Evolutionary conservation across 2,329 filamentous ascomycete genomes (phyloP), one percentile per base, ranked within the genome.

Genomic region (Neonectria punicea): DNA sequence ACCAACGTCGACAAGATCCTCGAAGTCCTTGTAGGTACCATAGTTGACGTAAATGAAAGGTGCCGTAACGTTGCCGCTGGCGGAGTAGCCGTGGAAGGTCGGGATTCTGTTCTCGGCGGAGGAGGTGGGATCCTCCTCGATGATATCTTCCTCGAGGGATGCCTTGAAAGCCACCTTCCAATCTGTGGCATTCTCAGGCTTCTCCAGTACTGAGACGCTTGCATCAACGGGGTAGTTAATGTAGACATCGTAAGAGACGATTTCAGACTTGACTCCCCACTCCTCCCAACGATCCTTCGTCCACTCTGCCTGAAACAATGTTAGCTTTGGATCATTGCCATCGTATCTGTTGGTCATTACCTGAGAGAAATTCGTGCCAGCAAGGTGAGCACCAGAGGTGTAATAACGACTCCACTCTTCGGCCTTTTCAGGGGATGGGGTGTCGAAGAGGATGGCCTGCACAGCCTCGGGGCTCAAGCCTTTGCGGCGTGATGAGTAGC

Each of bases 71-170:
- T 98, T 97, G 30, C 95, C 95, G 65, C 86, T 94, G 5, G 94
- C 94, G 4, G 93, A 97, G 79, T 98, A 98, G 58, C 95, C 96
- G 76, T 98, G 95, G 82, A 98, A 98, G 0, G 92, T 95, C 1
- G 95, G 94, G 25, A 98, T 86, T 32, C 93, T 85, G 73, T 94
- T 87, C 10, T 86, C 80, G 50, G 93, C 82, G 22, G 89, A 86
- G 18, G 90, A 93, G 0, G 94, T 97, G 3, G 89, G 87, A 77
- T 99, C 96, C 57, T 97, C 90, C 0, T 93, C 86, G 5, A 98
- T 82, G 2, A 95, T 86, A 75, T 97, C 93, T 78, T 99, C 96
- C 71, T 92, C 89, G 44, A 98, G 81, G 1, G 88, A 90, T 0
- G 94, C 95, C 75, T 94, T 89, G 74, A 91, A 97, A n/a, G 87